Evolutionary conservation across 1,284 basidiomycete genomes (phyloP).

Genomic region (Mycena sp.): DNA sequence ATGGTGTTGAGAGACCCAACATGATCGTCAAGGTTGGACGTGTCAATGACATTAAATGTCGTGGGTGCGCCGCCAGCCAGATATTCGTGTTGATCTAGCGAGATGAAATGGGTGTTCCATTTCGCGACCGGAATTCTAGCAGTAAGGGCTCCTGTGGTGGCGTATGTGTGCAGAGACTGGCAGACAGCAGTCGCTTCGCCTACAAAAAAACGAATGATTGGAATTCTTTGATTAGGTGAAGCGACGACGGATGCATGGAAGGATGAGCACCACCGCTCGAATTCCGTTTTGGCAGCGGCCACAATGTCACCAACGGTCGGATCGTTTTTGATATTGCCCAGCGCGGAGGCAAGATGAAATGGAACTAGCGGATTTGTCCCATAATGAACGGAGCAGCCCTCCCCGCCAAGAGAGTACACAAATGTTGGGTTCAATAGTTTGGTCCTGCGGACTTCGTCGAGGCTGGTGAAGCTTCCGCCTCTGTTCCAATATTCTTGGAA

Average conservation of each 20-base stretch:
- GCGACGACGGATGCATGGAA: constrained; percentile 33
- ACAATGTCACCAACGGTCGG: constrained; percentile 33
- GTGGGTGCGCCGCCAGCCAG: constrained; percentile 43
- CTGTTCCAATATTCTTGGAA: constrained; percentile 52
- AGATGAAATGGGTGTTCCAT: constrained; percentile 43
- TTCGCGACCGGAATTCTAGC: constrained; percentile 44
- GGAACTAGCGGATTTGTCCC: constrained; percentile 51
- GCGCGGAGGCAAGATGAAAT: constrained; percentile 54
- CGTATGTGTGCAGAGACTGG: constrained; percentile 37
- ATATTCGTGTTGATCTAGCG: constrained; percentile 32
- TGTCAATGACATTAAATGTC: constrained; percentile 62
- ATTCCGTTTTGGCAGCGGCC: constrained; percentile 42
- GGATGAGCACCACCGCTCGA: constrained; percentile 46
- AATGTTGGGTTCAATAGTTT: constrained; percentile 58
- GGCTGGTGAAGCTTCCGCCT: constrained; percentile 48
- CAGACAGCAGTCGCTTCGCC: constrained; percentile 47
- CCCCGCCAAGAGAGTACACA: constrained; percentile 49
- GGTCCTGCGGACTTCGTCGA: constrained; percentile 35
- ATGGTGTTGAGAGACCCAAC: constrained; percentile 62
- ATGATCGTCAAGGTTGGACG: constrained; percentile 62
- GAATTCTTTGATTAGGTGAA: neutral
- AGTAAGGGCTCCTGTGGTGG: constrained; percentile 28
- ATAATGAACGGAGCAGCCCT: constrained; percentile 52
- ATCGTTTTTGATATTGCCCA: constrained; percentile 26
- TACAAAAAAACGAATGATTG: constrained; percentile 40